A percentile compares a stretch with the other conserved stretches of the same genome.
Evolutionary conservation across 352 stramenopile species (phyloP).

Genomic region (Phytophthora hibernalis): DNA sequence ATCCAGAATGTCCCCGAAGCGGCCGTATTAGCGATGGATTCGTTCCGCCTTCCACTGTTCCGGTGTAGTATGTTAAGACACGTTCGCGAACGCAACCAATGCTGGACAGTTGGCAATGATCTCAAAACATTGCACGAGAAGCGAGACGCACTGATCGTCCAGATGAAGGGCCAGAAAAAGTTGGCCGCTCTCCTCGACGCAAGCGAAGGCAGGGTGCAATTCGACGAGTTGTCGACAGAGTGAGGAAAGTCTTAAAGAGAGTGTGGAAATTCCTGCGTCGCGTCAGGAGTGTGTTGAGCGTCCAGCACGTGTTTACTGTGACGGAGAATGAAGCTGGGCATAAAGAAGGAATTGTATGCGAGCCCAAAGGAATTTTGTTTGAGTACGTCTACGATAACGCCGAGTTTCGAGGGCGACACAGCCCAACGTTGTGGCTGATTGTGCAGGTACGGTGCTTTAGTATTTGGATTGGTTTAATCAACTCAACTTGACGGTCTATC

Average conservation of each 20-base stretch:
- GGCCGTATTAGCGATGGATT: conserved; percentile 74
- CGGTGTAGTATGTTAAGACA: conserved; percentile 61
- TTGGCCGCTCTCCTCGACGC: conserved; percentile 28
- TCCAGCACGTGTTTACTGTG: conserved; percentile 71
- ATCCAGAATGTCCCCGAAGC: conserved; percentile 71
- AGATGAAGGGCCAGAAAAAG: conserved; percentile 62
- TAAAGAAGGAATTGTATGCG: conserved; percentile 72
- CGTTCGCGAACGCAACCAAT: conserved; percentile 69
- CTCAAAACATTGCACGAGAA: conserved; percentile 54
- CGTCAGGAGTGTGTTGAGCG: conserved; percentile 61
- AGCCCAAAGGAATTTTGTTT: conserved; percentile 83
- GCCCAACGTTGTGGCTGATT: conserved; percentile 67
- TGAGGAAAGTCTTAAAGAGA: conserved; percentile 53
- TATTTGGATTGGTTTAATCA: background rate
- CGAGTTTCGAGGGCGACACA: conserved; percentile 65
- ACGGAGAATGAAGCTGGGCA: conserved; percentile 42
- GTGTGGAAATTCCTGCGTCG: conserved; percentile 57
- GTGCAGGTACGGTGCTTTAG: conserved; percentile 49
- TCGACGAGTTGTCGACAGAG: conserved; percentile 31
- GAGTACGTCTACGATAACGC: conserved; percentile 86
- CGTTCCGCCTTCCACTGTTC: conserved; percentile 74
- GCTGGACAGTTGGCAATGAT: conserved; percentile 63
- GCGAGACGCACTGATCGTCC: conserved; percentile 49
- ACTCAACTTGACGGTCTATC: background rate
- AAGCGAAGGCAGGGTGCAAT: conserved; percentile 31